Evolutionary conservation across 1,139 yeast species (phyloP), one percentile per base, ranked within the genome.

Genomic region (Debaryomyces nepalensis): DNA sequence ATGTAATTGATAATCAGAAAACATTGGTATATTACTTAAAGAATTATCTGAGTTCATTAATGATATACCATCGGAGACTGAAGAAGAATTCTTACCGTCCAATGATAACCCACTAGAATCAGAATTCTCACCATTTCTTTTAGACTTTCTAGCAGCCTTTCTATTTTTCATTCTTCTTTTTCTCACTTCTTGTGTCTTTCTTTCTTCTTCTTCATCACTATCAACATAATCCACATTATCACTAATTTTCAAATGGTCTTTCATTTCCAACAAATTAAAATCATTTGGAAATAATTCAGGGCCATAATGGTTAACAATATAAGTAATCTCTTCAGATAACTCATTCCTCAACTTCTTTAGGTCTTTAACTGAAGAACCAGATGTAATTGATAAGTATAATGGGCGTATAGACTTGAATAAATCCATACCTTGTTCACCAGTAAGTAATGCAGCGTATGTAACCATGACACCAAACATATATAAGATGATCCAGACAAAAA

Each of bases 401-500:
- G 98, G 97, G 49, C 90, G 75, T 47, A 91, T 68, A 4, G 95
- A 83, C 59, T 90, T 89, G 63, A 86, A 79, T 39, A 88, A 73
- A 59, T 93, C 98, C 79, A 88, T 75, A 15, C 99, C 98, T 50
- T 85, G 87, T 58, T 93, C 99, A 40, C 99, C 98, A 42, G 90
- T 82, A 18, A 87, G 74, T 50, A 93, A 73, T 0, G 98, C 96
- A 16, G 96, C 82, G 60, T 88, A 91, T 1, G 97, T 87, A 20
- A 91, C 81, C 29, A 77, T 60, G 0, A 86, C 89, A 44, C 93
- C 80, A 39, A 79, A 64, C 33, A 77, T 51, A 58, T 82, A 80
- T 39, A 81, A 70, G 3, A 64, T 57, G 15, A 72, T 34, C 69
- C 83, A 82, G 21, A 79, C 66, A 45, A 64, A 57, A 26, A 66